Evolutionary conservation across 1,139 yeast genomes (phyloP).

Genomic region (Sugiyamaella paludigena): DNA sequence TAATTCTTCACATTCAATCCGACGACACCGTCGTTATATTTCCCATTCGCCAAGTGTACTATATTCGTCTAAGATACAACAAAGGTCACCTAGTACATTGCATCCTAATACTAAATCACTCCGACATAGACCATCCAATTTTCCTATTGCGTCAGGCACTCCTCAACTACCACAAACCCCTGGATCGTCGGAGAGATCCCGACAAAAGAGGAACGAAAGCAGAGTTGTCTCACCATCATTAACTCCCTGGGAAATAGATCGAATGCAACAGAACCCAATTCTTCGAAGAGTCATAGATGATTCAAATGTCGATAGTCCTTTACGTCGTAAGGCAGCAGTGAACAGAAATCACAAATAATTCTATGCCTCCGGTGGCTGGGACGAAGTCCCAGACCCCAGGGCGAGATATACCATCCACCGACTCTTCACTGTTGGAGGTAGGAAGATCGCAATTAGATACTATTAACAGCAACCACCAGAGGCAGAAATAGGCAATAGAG

Average conservation of each 20-base stretch:
- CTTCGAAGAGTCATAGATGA: slow-evolving; percentile 17
- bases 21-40: neutral
- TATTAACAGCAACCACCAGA: too few species aligned
- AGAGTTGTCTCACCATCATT: neutral
- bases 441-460: too few species aligned
- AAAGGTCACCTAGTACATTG: neutral
- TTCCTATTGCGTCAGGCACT: neutral
- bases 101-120: neutral
- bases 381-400: too few species aligned
- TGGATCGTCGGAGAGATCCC: neutral
- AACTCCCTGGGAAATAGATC: slow-evolving; percentile 32
- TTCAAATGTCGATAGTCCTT: slow-evolving; percentile 13
- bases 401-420: too few species aligned
- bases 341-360: too few species aligned
- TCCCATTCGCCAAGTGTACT: neutral
- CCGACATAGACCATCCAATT: neutral
- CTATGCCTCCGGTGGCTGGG: too few species aligned
- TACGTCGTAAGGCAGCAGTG: slow-evolving; percentile 2
- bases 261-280: slow-evolving; percentile 20
- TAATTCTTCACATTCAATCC: neutral
- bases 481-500: too few species aligned
- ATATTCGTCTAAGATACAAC: neutral
- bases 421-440: too few species aligned
- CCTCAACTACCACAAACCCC: neutral
- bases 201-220: neutral